A percentile compares a stretch with the other conserved stretches of the same genome.
These are phyloP conservation scores for Xylaria digitata DNA, from an alignment of 2,329 filamentous ascomycete genomes.

Conservation along the genomic window DNA sequence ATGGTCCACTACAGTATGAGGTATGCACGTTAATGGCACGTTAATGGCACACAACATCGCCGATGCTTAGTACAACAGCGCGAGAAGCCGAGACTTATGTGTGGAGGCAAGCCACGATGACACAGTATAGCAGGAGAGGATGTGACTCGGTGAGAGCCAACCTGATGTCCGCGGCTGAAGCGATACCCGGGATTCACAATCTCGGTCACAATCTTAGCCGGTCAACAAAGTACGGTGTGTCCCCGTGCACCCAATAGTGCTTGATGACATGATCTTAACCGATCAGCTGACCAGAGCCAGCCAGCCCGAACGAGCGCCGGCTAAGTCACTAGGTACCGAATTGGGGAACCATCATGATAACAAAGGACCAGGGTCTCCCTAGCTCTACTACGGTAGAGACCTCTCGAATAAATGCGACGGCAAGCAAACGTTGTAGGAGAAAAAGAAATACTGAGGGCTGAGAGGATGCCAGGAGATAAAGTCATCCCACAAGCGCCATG, in stretches of 20 bases:
- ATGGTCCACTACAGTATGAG: slow-evolving; percentile 1
- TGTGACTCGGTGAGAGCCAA: slow-evolving; percentile 31
- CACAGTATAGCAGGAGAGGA: slow-evolving; percentile 22
- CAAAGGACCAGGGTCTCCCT: slow-evolving; percentile 16
- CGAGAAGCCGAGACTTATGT: slow-evolving; percentile 33
- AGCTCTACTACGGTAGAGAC: slow-evolving; percentile 4
- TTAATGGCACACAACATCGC: slow-evolving; percentile 13
- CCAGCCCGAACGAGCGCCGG: slow-evolving; percentile 15
- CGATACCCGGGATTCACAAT: slow-evolving; percentile 16
- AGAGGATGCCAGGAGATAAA: slow-evolving; percentile 18
- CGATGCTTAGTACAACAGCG: slow-evolving; percentile 26
- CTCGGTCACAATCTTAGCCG: slow-evolving; percentile 12
- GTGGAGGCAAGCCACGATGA: slow-evolving; percentile 29
- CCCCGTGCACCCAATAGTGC: slow-evolving; percentile 13
- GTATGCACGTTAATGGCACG: slow-evolving; percentile 9
- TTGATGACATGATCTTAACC: slow-evolving; percentile 11
- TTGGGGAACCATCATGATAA: slow-evolving; percentile 14
- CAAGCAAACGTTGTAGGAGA: slow-evolving; percentile 13
- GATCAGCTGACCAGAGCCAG: slow-evolving; percentile 23
- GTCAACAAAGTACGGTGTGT: slow-evolving; percentile 10
- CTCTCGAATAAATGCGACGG: slow-evolving; percentile 6
- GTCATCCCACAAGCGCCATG: slow-evolving; percentile 19
- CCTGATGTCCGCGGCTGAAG: slow-evolving; percentile 25
- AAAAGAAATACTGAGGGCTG: slow-evolving; percentile 16
- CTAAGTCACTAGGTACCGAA: neutral